phyloP scores from a whole-genome alignment of 768 basidiomycete species.

The Mycena vulgaris region DNA sequence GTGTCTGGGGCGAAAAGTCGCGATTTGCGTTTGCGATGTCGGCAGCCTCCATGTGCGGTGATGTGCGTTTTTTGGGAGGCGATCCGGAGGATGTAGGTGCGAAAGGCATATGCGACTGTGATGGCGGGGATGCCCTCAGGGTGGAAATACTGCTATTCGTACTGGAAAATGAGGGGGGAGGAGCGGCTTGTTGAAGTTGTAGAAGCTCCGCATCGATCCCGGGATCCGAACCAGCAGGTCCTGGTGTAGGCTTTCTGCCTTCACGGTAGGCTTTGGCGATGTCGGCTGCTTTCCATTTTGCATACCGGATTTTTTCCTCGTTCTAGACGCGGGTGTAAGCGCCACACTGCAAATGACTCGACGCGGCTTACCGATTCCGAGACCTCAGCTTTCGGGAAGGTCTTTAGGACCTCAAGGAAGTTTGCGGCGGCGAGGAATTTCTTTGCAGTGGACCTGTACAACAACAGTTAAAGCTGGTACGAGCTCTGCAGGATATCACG shows the following conservation, averaged over 20 bases:
- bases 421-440: constrained; percentile 96
- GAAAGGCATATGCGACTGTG: constrained; percentile 36
- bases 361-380: constrained; percentile 68
- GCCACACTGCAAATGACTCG: not conserved
- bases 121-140: constrained; percentile 43
- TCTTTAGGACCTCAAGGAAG: constrained; percentile 91
- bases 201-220: constrained; percentile 44
- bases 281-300: constrained; percentile 98
- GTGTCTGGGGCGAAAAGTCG: constrained; percentile 42
- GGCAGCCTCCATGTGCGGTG: constrained; percentile 42
- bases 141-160: constrained; percentile 20
- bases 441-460: constrained; percentile 84
- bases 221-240: constrained; percentile 71
- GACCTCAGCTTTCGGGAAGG: constrained; percentile 75
- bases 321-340: constrained; percentile 60
- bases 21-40: constrained; percentile 41
- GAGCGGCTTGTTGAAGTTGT: constrained; percentile 22
- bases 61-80: constrained; percentile 47
- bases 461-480: constrained; percentile 11
- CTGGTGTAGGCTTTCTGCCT: constrained; percentile 86
- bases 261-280: constrained; percentile 97
- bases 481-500: constrained; percentile 31
- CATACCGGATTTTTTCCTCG: constrained; percentile 91
- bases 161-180: constrained; percentile 25
- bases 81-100: constrained; percentile 39